Base-by-base conservation (phyloP, 2,329 filamentous ascomycete species). In the Lasiodiplodia gonubiensis region DNA sequence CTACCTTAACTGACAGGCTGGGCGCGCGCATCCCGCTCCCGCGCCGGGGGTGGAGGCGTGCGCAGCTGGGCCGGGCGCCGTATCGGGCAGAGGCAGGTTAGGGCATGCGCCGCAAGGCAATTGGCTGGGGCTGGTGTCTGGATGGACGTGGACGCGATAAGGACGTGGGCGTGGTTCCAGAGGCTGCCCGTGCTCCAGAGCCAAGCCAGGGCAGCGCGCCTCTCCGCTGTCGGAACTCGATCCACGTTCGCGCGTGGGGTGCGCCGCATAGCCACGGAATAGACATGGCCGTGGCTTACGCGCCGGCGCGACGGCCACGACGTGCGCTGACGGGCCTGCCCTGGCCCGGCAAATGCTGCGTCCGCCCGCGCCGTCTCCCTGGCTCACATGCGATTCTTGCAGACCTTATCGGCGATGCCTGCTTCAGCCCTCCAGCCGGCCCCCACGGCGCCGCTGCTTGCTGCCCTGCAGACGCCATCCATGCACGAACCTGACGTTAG, bases 61-160 rank as follows among this genome's bases (percentile, higher is more conserved):
- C 18, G 42, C 57, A 46, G 57, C 35, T 57, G 35, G 54, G 54
- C 54, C 54, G 54, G 54, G 54, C 54, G 27, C 57, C 57, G 25
- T 61, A 61, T 61, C 57, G 57, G 57, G 57, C 57, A 61, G 42
- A 35, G 18, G 53, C 30, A 21, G 57, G 57, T 8, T 30, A 63
- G 61, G 51, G 49, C 49, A 54, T 42, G 61, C 33, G 59, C 59
- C 51, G 59, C 37, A 51, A 25, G 59, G 42, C 59, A 42, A 46
- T 49, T 35, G 59, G 59, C 49, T 25, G 48, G 23, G 59, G 61
- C 60, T 64, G 61, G 61, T 64, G 51, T 53, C 39, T 39, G 35
- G 49, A 54, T 54, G 61, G 53, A 53, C 53, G 61, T 64, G 61
- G 61, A 52, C 25, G 51, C 61, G 61, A 64, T 64, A 64, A 64